Conservation (phyloP, 2,329 filamentous ascomycete genomes). For the Plectosphaerella cucumerina region DNA sequence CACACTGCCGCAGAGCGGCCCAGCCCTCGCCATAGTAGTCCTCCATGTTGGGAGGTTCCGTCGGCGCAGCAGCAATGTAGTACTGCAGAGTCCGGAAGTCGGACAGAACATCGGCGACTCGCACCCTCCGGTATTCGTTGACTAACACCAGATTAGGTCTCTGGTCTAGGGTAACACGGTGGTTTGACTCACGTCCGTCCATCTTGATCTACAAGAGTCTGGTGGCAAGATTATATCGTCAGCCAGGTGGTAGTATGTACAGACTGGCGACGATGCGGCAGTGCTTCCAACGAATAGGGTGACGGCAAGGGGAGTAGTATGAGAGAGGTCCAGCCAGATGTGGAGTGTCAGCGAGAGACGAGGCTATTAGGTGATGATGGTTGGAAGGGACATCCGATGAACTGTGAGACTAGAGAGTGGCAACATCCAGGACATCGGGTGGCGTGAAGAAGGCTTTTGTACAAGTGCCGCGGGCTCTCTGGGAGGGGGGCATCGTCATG, state of each 20-base stretch:
- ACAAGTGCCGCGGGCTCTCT: conserved; percentile 8
- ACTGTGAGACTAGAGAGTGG: not conserved
- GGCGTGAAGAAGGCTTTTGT: conserved; percentile 8
- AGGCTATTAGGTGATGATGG: not conserved
- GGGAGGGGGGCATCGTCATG: not conserved
- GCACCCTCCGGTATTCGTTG: conserved; percentile 54
- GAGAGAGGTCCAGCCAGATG: not conserved
- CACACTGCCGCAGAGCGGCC: conserved; percentile 58
- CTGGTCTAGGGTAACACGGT: not conserved
- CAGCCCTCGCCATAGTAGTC: conserved; percentile 63
- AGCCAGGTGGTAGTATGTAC: too few relatives aligned
- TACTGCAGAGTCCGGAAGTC: conserved; percentile 61
- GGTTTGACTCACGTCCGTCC: conserved; percentile 11
- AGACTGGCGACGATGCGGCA: too few relatives aligned
- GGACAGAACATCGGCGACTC: conserved; percentile 57
- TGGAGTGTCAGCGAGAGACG: not conserved
- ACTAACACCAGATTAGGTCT: conserved; percentile 32
- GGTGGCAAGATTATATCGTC: too few relatives aligned
- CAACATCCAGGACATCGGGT: not conserved
- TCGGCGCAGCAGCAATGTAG: conserved; percentile 54
- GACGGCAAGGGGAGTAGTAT: too few relatives aligned
- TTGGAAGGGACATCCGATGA: not conserved
- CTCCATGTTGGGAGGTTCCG: conserved; percentile 48
- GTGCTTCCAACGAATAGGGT: too few relatives aligned
- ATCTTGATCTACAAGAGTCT: not conserved